Evolutionary conservation across 1,139 yeast species (phyloP).

Genomic region (Geotrichum histeridarum): DNA sequence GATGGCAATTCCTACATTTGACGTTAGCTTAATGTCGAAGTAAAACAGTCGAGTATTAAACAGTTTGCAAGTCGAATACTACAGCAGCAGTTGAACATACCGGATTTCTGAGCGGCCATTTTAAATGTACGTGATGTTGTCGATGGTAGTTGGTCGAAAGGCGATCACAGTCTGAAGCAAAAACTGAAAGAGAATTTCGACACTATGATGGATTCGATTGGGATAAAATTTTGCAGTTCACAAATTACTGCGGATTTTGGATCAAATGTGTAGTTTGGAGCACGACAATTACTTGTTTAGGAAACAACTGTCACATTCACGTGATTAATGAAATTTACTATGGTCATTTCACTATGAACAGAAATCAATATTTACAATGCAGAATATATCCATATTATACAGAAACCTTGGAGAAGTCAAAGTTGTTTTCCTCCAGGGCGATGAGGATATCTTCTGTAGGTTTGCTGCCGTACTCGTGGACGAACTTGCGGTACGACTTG

Average conservation of each 20-base stretch:
- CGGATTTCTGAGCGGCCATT: slow-evolving; percentile 21
- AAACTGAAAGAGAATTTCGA: slow-evolving; percentile 10
- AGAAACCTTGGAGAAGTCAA: slow-evolving; percentile 17
- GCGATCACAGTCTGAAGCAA: slow-evolving; percentile 19
- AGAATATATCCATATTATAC: slow-evolving; percentile 4
- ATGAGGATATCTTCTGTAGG: slow-evolving; percentile 44
- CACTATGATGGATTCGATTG: neutral
- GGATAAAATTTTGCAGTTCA: slow-evolving; percentile 2
- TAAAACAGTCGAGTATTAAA: slow-evolving; percentile 31
- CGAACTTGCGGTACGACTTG: slow-evolving; percentile 45
- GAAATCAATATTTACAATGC: slow-evolving; percentile 8
- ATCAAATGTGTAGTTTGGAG: neutral
- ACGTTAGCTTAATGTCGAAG: neutral
- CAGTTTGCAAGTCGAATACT: slow-evolving; percentile 35
- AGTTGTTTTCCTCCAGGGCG: slow-evolving; percentile 29
- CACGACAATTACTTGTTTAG: neutral
- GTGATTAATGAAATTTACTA: slow-evolving; percentile 4
- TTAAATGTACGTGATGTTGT: slow-evolving; percentile 20
- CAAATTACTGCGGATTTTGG: neutral
- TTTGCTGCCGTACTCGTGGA: slow-evolving; percentile 41
- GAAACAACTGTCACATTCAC: neutral
- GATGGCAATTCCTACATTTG: slow-evolving; percentile 80
- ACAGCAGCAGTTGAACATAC: slow-evolving; percentile 19
- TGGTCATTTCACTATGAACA: neutral
- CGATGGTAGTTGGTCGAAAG: slow-evolving; percentile 25